Evolutionary conservation across 805 yeast species (phyloP).

Genomic region (Suhomyces pyralidae): DNA sequence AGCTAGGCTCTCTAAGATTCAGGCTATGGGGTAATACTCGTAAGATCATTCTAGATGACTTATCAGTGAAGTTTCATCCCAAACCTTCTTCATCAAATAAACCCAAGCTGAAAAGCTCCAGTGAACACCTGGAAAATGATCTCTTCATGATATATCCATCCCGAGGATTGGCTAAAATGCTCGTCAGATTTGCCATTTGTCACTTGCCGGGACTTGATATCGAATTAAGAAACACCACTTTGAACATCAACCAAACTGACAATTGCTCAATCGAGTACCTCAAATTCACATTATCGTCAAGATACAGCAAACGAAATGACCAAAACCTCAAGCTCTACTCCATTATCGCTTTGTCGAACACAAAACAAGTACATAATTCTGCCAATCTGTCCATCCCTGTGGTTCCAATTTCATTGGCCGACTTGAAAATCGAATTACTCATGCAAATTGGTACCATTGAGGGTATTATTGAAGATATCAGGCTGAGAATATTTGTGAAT

Average conservation of each 20-base stretch:
- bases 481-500: constrained; percentile 18
- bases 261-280: constrained; percentile 16
- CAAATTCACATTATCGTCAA: constrained; percentile 18
- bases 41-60: constrained; percentile 28
- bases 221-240: constrained; percentile 17
- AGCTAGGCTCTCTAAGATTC: constrained; percentile 24
- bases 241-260: not conserved
- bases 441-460: constrained; percentile 13
- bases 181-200: constrained; percentile 14
- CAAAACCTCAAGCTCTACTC: constrained; percentile 17
- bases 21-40: constrained; percentile 40
- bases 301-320: constrained; percentile 15
- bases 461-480: constrained; percentile 19
- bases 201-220: constrained; percentile 21
- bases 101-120: not conserved
- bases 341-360: constrained; percentile 10
- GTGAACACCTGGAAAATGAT: not conserved
- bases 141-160: constrained; percentile 12
- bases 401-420: constrained; percentile 6
- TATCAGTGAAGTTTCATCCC: constrained; percentile 11
- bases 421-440: constrained; percentile 13
- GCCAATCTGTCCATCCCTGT: not conserved
- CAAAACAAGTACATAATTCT: constrained; percentile 5
- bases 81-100: not conserved
- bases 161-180: constrained; percentile 6